Evolutionary conservation across 2,329 filamentous ascomycete species (phyloP), one percentile per base, ranked within the genome.

Genomic region (Ascochyta lentis): DNA sequence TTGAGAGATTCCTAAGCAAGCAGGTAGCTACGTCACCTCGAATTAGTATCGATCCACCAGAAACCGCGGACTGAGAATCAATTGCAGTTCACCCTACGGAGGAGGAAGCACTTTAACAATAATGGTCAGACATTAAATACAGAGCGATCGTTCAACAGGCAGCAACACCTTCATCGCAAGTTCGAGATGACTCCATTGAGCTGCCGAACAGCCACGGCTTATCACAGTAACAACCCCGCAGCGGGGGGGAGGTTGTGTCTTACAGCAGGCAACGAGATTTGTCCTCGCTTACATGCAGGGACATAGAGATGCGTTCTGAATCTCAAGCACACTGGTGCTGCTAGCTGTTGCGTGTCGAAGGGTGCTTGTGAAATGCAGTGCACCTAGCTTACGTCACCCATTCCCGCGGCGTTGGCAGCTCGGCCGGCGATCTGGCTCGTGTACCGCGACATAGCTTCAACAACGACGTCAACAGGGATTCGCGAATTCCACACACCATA

Each of bases 21-120:
- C 29, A 54, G 45, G 33, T 35, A 26, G 29, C 52, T 55, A 55
- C 52, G 52, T 55, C 52, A 55, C 41, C 13, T 37, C 15, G 23
- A 45, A 29, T 38, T 24, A 43, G 31, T 49, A 33, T 13, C 13
- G 44, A 44, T 54, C 26, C 45, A 35, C 31, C 12, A 38, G 13
- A 24, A 35, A 19, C 35, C 22, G 22, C 35, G 29, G n/a, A 13
- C 7, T 33, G n/a, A 24, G 2, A 3, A 13, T 6, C 23, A 33
- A 40, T 8, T 13, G 29, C 27, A 31, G 26, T 4, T 26, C 22
- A n/a, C 15, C 5, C 16, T 7, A 38, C 2, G 6, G 4, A 10
- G 10, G 27, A 15, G 3, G 10, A 15, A 22, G 10, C 9, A 43
- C 13, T 33, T 7, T 33, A 15, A 33, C n/a, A 13, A 13, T 22